Conservation (phyloP, 169 alveolate genomes). For the Neospora caninum region DNA sequence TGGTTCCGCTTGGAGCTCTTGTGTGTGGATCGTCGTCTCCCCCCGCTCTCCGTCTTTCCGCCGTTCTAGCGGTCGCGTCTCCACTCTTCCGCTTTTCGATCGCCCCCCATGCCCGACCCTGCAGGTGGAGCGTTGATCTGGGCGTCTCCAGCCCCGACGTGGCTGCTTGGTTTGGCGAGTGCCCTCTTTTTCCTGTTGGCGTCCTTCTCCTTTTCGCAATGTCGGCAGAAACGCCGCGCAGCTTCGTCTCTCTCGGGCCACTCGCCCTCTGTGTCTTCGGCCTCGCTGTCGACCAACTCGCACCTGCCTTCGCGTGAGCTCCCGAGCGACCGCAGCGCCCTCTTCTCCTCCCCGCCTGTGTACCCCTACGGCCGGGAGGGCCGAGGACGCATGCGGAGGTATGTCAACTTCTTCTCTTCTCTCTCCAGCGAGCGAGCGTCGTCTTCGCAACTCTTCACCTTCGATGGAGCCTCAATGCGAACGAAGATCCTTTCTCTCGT, state of each 20-base stretch:
- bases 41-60: too few relatives aligned
- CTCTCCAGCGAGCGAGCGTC: background rate
- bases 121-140: background rate
- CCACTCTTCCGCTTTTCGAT: too few relatives aligned
- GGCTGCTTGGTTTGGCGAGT: background rate
- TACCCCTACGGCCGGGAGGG: background rate
- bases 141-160: conserved; percentile 12
- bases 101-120: background rate
- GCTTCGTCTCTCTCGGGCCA: background rate
- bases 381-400: background rate
- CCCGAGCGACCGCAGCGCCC: background rate
- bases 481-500: background rate
- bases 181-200: background rate
- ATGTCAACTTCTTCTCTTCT: background rate
- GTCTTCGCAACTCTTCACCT: background rate
- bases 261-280: background rate
- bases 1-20: too few relatives aligned
- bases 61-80: too few relatives aligned
- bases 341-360: background rate
- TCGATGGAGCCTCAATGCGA: background rate
- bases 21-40: too few relatives aligned
- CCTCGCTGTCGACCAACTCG: background rate
- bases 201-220: background rate
- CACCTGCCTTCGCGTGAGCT: background rate
- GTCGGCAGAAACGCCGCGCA: background rate